A percentile compares a stretch with the other conserved stretches of the same genome.
These are phyloP conservation scores for Crucibulum laeve DNA, from an alignment of 768 basidiomycete genomes.

Conservation along the genomic window DNA sequence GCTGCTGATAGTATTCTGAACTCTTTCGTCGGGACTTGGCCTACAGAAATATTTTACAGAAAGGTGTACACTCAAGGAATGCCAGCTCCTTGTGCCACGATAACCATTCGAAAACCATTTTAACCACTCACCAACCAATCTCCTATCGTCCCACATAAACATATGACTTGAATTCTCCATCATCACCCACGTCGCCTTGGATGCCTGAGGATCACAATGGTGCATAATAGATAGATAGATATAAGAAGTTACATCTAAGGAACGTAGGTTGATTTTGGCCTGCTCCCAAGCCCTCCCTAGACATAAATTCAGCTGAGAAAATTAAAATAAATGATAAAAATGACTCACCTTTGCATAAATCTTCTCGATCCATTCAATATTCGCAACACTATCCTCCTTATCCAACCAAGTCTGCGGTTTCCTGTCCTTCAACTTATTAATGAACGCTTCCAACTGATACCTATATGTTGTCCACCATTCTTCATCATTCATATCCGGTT, in stretches of 20 bases:
- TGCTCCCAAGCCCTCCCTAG: slow-evolving; percentile 20
- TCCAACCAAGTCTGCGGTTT: slow-evolving; percentile 51
- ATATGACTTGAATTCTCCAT: slow-evolving; percentile 40
- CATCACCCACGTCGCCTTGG: slow-evolving; percentile 38
- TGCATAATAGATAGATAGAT: background rate
- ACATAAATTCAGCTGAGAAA: background rate
- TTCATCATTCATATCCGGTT: slow-evolving; percentile 39
- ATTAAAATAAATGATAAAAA: slow-evolving; percentile 1
- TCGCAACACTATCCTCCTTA: slow-evolving; percentile 47
- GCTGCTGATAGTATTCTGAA: too few relatives aligned
- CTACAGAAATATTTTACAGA: too few relatives aligned
- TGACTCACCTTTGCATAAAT: slow-evolving; percentile 46
- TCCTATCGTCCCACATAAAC: slow-evolving; percentile 38
- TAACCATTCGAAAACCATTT: too few relatives aligned
- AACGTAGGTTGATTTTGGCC: slow-evolving; percentile 18
- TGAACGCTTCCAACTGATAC: slow-evolving; percentile 62
- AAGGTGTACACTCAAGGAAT: too few relatives aligned
- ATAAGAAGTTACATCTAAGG: background rate
- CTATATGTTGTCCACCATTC: slow-evolving; percentile 55
- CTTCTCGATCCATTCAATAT: slow-evolving; percentile 55
- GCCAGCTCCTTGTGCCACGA: too few relatives aligned
- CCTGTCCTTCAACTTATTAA: slow-evolving; percentile 52
- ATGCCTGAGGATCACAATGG: slow-evolving; percentile 37
- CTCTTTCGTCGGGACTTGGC: too few relatives aligned
- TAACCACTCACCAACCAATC: too few relatives aligned